Conservation (phyloP, 1,139 yeast species). For the Yarrowia galli region DNA sequence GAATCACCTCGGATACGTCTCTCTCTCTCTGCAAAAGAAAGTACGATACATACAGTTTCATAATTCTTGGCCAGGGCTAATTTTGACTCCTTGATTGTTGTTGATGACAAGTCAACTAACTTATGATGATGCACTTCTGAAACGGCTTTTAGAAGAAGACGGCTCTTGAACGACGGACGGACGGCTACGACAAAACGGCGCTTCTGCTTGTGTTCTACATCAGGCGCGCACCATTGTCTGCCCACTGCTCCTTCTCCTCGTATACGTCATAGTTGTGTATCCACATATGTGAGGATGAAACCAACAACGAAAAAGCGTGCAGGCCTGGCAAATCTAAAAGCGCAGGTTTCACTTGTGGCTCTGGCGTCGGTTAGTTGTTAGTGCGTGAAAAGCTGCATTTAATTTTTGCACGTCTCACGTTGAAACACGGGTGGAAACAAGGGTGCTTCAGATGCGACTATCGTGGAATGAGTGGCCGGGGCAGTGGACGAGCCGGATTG, state of each 20-base stretch:
- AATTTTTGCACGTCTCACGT: constrained; percentile 31
- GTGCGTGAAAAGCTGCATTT: constrained; percentile 24
- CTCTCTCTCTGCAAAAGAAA: not conserved
- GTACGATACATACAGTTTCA: not conserved
- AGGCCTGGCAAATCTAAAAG: constrained; percentile 36
- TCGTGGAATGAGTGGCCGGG: not conserved
- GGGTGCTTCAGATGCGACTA: constrained; percentile 35
- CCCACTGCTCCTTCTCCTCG: too few species aligned
- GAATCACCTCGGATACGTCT: not conserved
- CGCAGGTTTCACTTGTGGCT: constrained; percentile 3
- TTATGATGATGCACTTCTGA: not conserved
- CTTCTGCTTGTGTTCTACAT: too few species aligned
- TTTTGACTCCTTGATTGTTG: constrained; percentile 15
- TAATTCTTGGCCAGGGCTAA: not conserved
- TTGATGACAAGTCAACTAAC: too few species aligned
- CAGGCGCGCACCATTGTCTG: too few species aligned
- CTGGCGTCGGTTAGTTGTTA: constrained; percentile 23
- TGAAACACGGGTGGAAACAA: constrained; percentile 34
- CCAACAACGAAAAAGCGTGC: constrained; percentile 32
- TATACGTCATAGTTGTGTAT: too few species aligned
- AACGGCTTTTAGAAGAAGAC: too few species aligned
- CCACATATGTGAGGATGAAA: constrained; percentile 1
- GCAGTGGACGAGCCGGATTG: too few species aligned
- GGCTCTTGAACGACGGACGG: too few species aligned
- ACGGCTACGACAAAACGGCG: too few species aligned